A percentile compares a stretch with the other conserved stretches of the same genome.
These are phyloP conservation scores for Nissolia schottii DNA, from an alignment of 306 rosid species.

Conservation along the genomic window DNA sequence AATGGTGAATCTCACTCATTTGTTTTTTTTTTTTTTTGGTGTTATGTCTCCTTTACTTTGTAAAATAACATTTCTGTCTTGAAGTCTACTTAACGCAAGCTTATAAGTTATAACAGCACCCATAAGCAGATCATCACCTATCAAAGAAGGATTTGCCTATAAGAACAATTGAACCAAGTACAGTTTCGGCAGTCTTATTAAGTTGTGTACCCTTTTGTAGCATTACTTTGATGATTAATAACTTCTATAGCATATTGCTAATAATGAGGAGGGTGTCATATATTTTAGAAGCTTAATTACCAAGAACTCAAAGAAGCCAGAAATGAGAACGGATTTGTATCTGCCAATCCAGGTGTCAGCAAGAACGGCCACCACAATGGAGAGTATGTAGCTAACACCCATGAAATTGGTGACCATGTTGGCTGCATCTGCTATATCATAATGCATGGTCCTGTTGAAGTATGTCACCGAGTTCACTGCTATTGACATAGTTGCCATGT, in stretches of 20 bases:
- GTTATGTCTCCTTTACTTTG: too few species aligned
- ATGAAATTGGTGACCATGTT: slow-evolving; percentile 62
- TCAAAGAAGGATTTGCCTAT: too few species aligned
- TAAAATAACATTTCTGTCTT: too few species aligned
- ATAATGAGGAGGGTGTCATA: neutral
- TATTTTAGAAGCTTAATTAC: slow-evolving; percentile 26
- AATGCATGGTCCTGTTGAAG: slow-evolving; percentile 64
- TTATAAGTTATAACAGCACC: too few species aligned
- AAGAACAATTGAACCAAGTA: neutral
- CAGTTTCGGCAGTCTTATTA: neutral
- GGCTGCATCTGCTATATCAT: slow-evolving; percentile 64
- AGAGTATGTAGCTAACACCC: slow-evolving; percentile 66
- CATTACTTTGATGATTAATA: neutral
- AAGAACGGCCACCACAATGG: slow-evolving; percentile 53
- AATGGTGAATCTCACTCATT: too few species aligned
- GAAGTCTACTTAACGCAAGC: too few species aligned
- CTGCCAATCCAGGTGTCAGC: slow-evolving; percentile 78
- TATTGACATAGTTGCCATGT: slow-evolving; percentile 59
- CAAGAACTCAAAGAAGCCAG: slow-evolving; percentile 55
- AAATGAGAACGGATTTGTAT: slow-evolving; percentile 47
- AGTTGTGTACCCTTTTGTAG: neutral
- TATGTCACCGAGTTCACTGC: slow-evolving; percentile 78
- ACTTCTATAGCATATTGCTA: neutral
- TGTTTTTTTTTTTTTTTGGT: too few species aligned
- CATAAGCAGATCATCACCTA: too few species aligned